Conservation (phyloP, 768 basidiomycete species). For the Saitozyma podzolica region DNA sequence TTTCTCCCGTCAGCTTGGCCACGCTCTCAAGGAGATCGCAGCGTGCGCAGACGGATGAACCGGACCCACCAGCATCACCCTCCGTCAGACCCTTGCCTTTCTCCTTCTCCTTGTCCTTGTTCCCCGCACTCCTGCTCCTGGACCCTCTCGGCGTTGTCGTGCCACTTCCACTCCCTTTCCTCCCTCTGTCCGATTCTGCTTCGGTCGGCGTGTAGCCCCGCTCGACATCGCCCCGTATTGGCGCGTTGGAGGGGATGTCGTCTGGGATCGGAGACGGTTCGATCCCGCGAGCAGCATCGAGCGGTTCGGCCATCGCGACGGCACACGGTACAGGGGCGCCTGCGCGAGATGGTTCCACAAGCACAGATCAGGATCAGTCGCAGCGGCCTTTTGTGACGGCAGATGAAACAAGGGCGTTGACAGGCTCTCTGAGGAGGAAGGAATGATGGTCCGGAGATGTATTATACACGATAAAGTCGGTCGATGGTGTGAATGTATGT, state of each 20-base stretch:
- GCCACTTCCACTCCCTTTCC: conserved; percentile 8
- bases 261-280: conserved; percentile 14
- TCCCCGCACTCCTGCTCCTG: not conserved
- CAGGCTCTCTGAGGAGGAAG: too few species aligned
- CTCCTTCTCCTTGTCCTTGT: conserved; percentile 9
- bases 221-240: conserved; percentile 19
- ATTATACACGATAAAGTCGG: too few species aligned
- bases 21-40: not conserved
- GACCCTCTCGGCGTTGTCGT: conserved; percentile 1
- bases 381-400: too few species aligned
- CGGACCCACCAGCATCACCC: conserved; percentile 23
- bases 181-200: not conserved
- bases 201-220: conserved; percentile 15
- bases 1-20: conserved; percentile 1
- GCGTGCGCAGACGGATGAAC: not conserved
- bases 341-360: too few species aligned
- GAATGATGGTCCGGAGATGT: too few species aligned
- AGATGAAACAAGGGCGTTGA: too few species aligned
- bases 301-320: conserved; percentile 6
- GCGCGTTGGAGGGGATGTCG: conserved; percentile 5
- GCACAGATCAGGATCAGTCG: too few species aligned
- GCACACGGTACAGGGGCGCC: too few species aligned
- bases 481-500: too few species aligned
- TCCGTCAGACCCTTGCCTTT: conserved; percentile 25
- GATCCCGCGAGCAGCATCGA: not conserved